phyloP scores from a whole-genome alignment of 2,329 filamentous ascomycete genomes.

The Ceratocystis colombiana region DNA sequence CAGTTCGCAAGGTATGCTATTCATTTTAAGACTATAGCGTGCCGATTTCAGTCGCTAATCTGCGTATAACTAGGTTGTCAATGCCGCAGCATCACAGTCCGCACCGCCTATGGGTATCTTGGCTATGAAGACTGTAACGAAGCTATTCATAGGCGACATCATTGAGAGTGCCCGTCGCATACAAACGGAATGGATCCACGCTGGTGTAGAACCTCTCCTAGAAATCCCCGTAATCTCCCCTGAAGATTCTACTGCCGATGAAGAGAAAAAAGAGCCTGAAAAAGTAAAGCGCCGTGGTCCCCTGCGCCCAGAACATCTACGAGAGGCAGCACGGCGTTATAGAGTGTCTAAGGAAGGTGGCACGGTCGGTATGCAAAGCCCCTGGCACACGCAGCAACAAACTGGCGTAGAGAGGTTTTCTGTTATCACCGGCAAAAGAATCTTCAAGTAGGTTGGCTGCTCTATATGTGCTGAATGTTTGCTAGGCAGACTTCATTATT shows the following conservation, averaged over 20 bases:
- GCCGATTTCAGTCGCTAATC: not conserved
- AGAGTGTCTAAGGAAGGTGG: constrained; percentile 53
- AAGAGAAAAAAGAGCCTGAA: constrained; percentile 20
- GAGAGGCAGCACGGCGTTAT: constrained; percentile 62
- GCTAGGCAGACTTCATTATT: not conserved
- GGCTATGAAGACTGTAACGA: constrained; percentile 65
- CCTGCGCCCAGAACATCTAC: constrained; percentile 61
- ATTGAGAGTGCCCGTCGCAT: constrained; percentile 62
- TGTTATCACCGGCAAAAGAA: constrained; percentile 41
- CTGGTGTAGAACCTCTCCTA: constrained; percentile 47
- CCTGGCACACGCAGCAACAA: constrained; percentile 52
- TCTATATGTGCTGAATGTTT: not conserved
- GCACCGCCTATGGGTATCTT: constrained; percentile 63
- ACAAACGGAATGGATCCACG: constrained; percentile 59
- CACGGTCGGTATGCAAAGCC: constrained; percentile 48
- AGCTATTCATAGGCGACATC: constrained; percentile 66
- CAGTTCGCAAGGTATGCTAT: constrained; percentile 53
- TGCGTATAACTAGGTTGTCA: constrained; percentile 49
- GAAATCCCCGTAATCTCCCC: constrained; percentile 40
- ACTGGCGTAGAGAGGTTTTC: constrained; percentile 53
- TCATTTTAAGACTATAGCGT: constrained; percentile 14
- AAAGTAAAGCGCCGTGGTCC: constrained; percentile 40
- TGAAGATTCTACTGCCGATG: constrained; percentile 28
- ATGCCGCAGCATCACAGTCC: constrained; percentile 70
- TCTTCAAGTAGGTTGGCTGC: constrained; percentile 40